These are phyloP conservation scores for Torrubiella hemipterigena DNA, from an alignment of 2,329 filamentous ascomycete genomes.

Conservation along the genomic window DNA sequence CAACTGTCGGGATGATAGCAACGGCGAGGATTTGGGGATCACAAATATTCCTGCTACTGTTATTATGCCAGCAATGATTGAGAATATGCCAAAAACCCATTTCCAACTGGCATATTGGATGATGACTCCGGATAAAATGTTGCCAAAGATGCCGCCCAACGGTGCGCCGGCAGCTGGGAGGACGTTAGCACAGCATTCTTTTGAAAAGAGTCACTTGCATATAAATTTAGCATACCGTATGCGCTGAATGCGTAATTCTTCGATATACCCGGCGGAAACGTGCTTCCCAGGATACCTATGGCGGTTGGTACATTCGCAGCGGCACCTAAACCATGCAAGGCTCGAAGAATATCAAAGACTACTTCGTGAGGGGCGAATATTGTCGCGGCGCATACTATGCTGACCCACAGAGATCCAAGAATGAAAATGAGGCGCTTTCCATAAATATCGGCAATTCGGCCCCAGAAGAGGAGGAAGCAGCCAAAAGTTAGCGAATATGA, in stretches of 20 bases:
- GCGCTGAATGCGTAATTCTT: slow-evolving; percentile 53
- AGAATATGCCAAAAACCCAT: slow-evolving; percentile 49
- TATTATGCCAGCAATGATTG: slow-evolving; percentile 38
- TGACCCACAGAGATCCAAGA: slow-evolving; percentile 45
- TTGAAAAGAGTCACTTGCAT: neutral
- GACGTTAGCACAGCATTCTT: too few relatives aligned
- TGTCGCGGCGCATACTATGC: slow-evolving; percentile 37
- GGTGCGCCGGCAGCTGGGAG: slow-evolving; percentile 43
- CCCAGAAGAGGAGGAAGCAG: slow-evolving; percentile 49
- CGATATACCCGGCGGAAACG: slow-evolving; percentile 46
- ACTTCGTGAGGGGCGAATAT: slow-evolving; percentile 50
- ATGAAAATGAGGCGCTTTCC: slow-evolving; percentile 49
- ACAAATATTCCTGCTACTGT: slow-evolving; percentile 40
- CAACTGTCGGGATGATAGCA: slow-evolving; percentile 23
- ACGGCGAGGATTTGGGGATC: slow-evolving; percentile 36
- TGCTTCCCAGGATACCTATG: slow-evolving; percentile 50
- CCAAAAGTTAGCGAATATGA: slow-evolving; percentile 48
- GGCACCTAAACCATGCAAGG: slow-evolving; percentile 48
- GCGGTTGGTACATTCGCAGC: slow-evolving; percentile 53
- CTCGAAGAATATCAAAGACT: slow-evolving; percentile 48
- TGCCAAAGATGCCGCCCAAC: slow-evolving; percentile 45
- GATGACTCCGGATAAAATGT: slow-evolving; percentile 46
- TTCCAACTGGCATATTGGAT: slow-evolving; percentile 44
- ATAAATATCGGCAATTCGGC: slow-evolving; percentile 47
- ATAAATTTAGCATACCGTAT: slow-evolving; percentile 28